A percentile compares a stretch with the other conserved stretches of the same genome.
Evolutionary conservation across 768 basidiomycete genomes (phyloP).

Genomic region (Mycena kentingensis): DNA sequence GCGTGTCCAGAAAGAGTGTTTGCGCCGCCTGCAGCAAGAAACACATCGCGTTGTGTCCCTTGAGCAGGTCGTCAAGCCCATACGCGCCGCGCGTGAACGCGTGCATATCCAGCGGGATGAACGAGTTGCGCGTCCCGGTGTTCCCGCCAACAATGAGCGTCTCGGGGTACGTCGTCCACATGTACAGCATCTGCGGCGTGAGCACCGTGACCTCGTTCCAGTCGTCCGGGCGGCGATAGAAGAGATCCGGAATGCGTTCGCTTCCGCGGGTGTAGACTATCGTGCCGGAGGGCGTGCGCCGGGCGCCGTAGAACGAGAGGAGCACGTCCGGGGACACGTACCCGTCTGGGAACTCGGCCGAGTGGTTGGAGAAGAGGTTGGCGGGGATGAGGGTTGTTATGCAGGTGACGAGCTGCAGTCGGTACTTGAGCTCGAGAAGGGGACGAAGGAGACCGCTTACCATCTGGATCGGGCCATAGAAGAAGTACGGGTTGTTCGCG

Average conservation of each 20-base stretch:
- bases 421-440: neutral
- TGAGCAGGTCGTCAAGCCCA: neutral
- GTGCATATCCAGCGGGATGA: neutral
- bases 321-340: constrained; percentile 1
- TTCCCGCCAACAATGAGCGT: constrained; percentile 2
- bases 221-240: constrained; percentile 3
- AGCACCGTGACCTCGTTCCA: neutral
- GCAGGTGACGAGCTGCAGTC: neutral
- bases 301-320: constrained; percentile 1
- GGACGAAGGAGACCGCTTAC: neutral
- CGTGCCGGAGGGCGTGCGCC: neutral
- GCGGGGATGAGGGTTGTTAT: neutral
- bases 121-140: neutral
- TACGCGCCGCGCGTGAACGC: constrained; percentile 3
- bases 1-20: neutral
- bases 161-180: neutral
- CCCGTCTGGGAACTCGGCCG: neutral
- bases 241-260: constrained; percentile 13
- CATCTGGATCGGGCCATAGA: constrained; percentile 9
- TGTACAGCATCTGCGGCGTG: neutral
- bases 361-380: constrained; percentile 8
- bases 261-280: neutral
- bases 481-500: constrained; percentile 8
- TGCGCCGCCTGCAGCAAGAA: neutral
- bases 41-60: constrained; percentile 3